Base-by-base conservation (phyloP, 805 yeast genomes). In the Cyberlindnera euphorbiiphila region DNA sequence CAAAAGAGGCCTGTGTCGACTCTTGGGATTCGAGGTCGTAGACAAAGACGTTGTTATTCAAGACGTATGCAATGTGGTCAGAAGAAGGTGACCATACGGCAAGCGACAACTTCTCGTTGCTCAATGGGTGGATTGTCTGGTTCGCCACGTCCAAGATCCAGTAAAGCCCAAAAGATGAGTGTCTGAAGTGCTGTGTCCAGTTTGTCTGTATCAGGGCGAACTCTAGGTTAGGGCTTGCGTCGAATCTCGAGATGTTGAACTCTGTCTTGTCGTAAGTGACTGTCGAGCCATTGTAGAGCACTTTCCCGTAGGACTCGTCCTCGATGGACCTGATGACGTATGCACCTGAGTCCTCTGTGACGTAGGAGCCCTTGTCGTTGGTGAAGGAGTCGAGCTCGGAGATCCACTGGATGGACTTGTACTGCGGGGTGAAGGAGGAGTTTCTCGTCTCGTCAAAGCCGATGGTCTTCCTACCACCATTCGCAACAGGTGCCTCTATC, bases 71-170 rank as follows among this genome's bases (percentile, higher is more conserved):
- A 34, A 87, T 60, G 29, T 70, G 62, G 7, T 62, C 55, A 0
- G 94, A 86, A 16, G 74, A 69, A 23, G 96, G 94, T 4, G 93
- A 73, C 83, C 93, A 86, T 35, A 66, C 56, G 0, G 86, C 85
- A 19, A 74, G 43, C 0, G 81, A 56, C 0, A 70, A 49, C 27
- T 58, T 52, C 21, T 58, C 58, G 18, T 56, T 56, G 17, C 60
- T 42, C 17, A 64, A 52, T 15, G 36, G 42, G 3, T 45, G 39
- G 14, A 68, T 47, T 4, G 32, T 32, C 15, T 46, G 36, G 2
- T 49, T 41, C 2, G 46, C 51, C 25, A 66, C 58, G 37, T 69
- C 61, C 36, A 66, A 58, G 7, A 69, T 51, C 66, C 71, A 72
- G 44, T 65, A 69, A 2, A 67, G 44, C 3, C 69, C 72, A 38